These are phyloP conservation scores for Penicillium digitatum DNA, from an alignment of 2,329 filamentous ascomycete species.

Conservation along the genomic window DNA sequence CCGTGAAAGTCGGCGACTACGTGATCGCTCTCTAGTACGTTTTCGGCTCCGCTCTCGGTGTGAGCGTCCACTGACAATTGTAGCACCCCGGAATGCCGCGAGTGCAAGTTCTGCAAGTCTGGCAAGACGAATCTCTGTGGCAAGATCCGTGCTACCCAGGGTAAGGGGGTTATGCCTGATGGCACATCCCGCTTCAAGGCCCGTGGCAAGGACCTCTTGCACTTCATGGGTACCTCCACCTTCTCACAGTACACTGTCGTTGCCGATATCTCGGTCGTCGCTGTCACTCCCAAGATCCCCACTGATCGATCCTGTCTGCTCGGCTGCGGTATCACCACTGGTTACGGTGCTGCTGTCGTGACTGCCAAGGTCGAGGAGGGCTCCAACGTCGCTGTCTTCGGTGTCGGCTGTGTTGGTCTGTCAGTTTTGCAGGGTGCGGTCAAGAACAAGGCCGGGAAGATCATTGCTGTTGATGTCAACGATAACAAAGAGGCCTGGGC, in stretches of 20 bases:
- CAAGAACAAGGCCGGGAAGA: conserved; percentile 66
- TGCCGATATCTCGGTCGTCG: conserved; percentile 95
- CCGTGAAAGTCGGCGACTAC: conserved; percentile 88
- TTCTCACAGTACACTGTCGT: conserved; percentile 99
- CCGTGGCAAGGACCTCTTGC: conserved; percentile 90
- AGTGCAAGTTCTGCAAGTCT: conserved; percentile 99
- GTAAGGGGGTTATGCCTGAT: conserved; percentile 94
- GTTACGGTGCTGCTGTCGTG: conserved; percentile 91
- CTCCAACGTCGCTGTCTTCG: conserved; percentile 86
- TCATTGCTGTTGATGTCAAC: conserved; percentile 73
- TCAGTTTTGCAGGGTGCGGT: conserved; percentile 93
- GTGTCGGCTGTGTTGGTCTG: conserved; percentile 91
- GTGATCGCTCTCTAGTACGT: conserved; percentile 82
- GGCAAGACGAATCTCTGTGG: conserved; percentile 99
- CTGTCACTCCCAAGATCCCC: conserved; percentile 81
- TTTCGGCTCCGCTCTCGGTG: background rate
- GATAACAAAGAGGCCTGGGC: conserved; percentile 86
- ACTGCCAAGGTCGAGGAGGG: conserved; percentile 90
- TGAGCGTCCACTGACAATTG: background rate
- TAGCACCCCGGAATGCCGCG: conserved; percentile 91
- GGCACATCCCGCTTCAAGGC: conserved; percentile 91
- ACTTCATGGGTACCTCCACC: conserved; percentile 99
- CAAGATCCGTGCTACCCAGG: conserved; percentile 97
- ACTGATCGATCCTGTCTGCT: conserved; percentile 96
- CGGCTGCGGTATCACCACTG: conserved; percentile 97